Percentiles rank a stretch among this genome's conserved stretches.
Conservation (phyloP, 148 eudicot species). For the Pouteria glomerata region DNA sequence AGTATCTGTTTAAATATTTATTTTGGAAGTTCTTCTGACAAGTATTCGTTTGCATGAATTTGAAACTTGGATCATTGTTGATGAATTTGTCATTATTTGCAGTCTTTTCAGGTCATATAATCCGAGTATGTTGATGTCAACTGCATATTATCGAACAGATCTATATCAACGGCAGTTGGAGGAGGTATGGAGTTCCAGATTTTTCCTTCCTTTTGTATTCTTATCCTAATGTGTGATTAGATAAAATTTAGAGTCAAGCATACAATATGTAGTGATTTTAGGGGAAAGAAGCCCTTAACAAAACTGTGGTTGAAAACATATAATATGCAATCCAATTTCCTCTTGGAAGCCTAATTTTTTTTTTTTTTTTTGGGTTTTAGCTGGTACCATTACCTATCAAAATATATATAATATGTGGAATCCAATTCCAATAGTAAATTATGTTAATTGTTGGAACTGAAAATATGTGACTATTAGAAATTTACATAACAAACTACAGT, state of each 20-base stretch:
- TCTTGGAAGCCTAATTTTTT: too few relatives aligned
- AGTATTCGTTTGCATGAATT: neutral
- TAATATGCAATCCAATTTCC: too few relatives aligned
- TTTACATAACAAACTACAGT: neutral
- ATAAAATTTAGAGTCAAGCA: too few relatives aligned
- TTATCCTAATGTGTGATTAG: neutral
- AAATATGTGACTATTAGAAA: neutral
- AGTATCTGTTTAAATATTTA: neutral
- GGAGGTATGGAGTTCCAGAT: conserved; percentile 53
- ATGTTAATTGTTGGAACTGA: neutral
- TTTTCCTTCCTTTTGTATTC: neutral
- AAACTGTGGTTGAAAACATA: neutral
- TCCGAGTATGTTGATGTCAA: conserved; percentile 74
- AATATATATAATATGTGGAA: neutral
- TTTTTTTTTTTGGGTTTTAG: too few relatives aligned
- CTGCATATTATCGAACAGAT: conserved; percentile 90
- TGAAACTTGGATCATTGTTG: neutral
- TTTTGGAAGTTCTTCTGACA: neutral
- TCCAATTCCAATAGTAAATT: neutral
- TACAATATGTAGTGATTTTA: neutral
- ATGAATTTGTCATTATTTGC: conserved; percentile 18
- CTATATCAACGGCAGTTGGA: conserved; percentile 63
- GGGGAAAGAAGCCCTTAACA: neutral
- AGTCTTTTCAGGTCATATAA: conserved; percentile 87
- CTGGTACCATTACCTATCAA: too few relatives aligned